Evolutionary conservation across 345 rosid genomes (phyloP), one percentile per base, ranked within the genome.

Genomic region (Sonneratia alba): DNA sequence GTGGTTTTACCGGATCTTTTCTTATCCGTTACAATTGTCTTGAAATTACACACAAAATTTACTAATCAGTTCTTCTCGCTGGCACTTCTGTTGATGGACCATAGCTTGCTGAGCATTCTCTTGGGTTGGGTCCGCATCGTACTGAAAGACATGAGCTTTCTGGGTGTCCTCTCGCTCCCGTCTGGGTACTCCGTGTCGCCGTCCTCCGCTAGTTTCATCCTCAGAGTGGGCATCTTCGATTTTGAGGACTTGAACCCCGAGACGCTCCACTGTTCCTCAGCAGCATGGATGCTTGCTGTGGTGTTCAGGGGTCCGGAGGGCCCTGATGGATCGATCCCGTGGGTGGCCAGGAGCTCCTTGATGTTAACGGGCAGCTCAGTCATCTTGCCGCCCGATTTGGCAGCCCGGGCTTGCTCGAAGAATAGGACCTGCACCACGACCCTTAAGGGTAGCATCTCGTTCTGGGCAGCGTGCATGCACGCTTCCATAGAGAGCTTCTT

Each of bases 401-500:
- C 86, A 2, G 97, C 91, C 77, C 97, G 83, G 16, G 97, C 91
- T 76, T 95, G 99, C 83, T 95, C 99, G 43, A 87, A 89, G 82
- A 95, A 95, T 61, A 95, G 90, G 79, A 92, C 99, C 84, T 95
- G 97, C 2, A 95, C 97, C 53, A 95, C 99, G 4, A 95, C 97
- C 73, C 99, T 83, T 16, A 95, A 71, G 0, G 99, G 99, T 48
- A 95, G 93, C 71, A 85, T 71, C 83, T 95, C 99, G 55, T 95
- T 95, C 69, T 89, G 97, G 0, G 99, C 97, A 0, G 99, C 97
- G 67, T 95, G 99, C 97, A 92, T 92, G 82, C 99, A 95, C 37
- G 97, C 97, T 77, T 92, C 97, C 78, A 90, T 85, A 3, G 99
- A 88, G 5, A 95, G 90, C 74, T 90, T 95, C 84, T 88, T 95